Evolutionary conservation across 2,329 filamentous ascomycete genomes (phyloP), one percentile per base, ranked within the genome.

Genomic region (Penicillium palitans): DNA sequence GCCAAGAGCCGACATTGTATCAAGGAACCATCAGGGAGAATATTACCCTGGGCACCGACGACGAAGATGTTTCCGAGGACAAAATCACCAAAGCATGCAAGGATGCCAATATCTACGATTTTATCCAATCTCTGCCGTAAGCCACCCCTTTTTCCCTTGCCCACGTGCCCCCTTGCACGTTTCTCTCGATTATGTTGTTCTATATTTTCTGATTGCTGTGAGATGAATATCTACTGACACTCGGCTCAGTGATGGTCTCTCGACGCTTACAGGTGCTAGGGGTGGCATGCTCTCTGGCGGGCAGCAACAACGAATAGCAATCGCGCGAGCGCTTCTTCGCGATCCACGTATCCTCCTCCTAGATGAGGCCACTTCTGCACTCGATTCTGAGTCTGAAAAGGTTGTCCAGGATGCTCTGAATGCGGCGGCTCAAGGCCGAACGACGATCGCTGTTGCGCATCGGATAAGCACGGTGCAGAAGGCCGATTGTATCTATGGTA

Each of bases 291-390:
- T 96, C 15, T 93, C 89, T 2, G 93, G 93, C 55, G 93, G 93
- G 0, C 93, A 98, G 76, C 96, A 96, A 72, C 93, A 98, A 76
- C 90, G 93, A 58, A 87, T 98, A 39, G 93, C 91, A 51, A 97
- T 98, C 71, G 93, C 93, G 3, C 87, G 95, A 6, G 93, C 93
- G 0, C 80, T 98, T 17, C 87, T 98, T 45, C 88, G 93, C 13
- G 86, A 96, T 68, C 93, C 93, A 7, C 92, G 90, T 74, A 87
- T 98, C 59, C 79, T 98, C 6, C 83, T 95, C 0, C 83, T 95
- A 0, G 92, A 96, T 63, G 92, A 96, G 72, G 91, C 92, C 3
- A 96, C 50, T 4, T 53, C 29, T 4, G 41, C 51, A 6, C 51
- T 46, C 6, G 51, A 53, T 9, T 33, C 41, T 4, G 41, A n/a